Base-by-base conservation (phyloP, 805 yeast species). In the Saccharomycodes ludwigii region DNA sequence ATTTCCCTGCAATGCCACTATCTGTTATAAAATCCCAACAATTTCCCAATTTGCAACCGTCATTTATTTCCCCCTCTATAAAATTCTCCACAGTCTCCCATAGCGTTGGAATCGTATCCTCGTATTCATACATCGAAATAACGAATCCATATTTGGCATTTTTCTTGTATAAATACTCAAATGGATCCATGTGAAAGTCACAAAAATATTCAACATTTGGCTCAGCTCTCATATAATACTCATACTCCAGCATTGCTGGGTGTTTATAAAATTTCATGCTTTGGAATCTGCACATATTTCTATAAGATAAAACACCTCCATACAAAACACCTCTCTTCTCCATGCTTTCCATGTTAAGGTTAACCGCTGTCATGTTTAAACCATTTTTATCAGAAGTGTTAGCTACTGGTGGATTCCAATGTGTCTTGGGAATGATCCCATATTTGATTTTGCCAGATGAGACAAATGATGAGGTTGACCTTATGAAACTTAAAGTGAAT, bases 201-300 rank as follows among this genome's bases (percentile, higher is more conserved):
- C 97, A 91, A 53, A 65, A 80, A 52, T 81, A 80, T 47, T 81
- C 75, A 30, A 86, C 85, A 40, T 76, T 84, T 0, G 98, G 98
- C 54, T 88, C 98, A 9, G 88, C 95, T 40, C 98, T 68, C 73
- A 94, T 86, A 59, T 88, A 88, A 65, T 77, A 91, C 39, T 84
- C 88, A 58, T 81, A 91, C 21, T 76, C 64, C 27, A 61, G 53
- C 43, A 86, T 57, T 27, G 84, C 50, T 35, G 73, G 73, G 48
- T 85, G 94, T 49, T 80, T 71, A 61, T 73, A 88, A 59, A 91
- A 91, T 52, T 66, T 81, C 0, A 97, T 96, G 3, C 94, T 78
- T 50, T 91, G 88, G 61, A 79, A 88, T 23, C 95, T 68, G 55
- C 97, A 91, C 97, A 91, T 91, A 54, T 88, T 86, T 50, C 96